Evolutionary conservation across 257 asterid genomes (phyloP), one percentile per base, ranked within the genome.

Genomic region (Solanum clarkiae): DNA sequence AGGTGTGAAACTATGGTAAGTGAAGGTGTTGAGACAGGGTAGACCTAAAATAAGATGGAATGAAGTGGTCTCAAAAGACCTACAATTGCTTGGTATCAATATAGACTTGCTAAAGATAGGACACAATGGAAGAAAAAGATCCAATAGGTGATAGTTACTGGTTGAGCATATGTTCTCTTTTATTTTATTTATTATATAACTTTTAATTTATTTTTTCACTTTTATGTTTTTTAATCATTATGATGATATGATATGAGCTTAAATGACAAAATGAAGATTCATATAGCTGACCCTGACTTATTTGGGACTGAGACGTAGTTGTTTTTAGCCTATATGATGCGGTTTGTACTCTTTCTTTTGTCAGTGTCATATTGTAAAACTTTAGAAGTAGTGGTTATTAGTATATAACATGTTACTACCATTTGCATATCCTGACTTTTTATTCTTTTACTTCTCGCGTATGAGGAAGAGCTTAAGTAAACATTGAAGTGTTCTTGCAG

Each of bases 401-500:
- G 24, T 75, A 75, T 24, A 24, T 22, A 77, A 51, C 24, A 53
- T 53, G 63, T 77, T 77, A 16, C 47, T 16, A 26, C 42, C 83
- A 53, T 54, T 79, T 79, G 65, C 47, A 26, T 79, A 54, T 16
- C 47, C 54, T 53, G 83, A 32, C 49, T 79, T 53, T 53, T 49
- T 26, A 24, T 79, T 53, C 10, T 79, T 68, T 68, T 12, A 29
- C 62, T 56, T 77, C 10, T 65, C 65, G 4, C 42, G 45, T 79
- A 16, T 20, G 60, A 63, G 44, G 51, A 26, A 29, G 75, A 55
- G 54, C 47, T 85, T 56, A 65, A 85, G 70, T 8, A 69, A 69
- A 69, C 51, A 56, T 45, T 54, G 11, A 86, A 84, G 55, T 68
- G 49, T 79, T 79, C 87, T 84, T 87, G 84, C 97, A 96, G 99